These are phyloP conservation scores for Posidonia australis DNA, from an alignment of 106 monocot genomes.

Conservation along the genomic window DNA sequence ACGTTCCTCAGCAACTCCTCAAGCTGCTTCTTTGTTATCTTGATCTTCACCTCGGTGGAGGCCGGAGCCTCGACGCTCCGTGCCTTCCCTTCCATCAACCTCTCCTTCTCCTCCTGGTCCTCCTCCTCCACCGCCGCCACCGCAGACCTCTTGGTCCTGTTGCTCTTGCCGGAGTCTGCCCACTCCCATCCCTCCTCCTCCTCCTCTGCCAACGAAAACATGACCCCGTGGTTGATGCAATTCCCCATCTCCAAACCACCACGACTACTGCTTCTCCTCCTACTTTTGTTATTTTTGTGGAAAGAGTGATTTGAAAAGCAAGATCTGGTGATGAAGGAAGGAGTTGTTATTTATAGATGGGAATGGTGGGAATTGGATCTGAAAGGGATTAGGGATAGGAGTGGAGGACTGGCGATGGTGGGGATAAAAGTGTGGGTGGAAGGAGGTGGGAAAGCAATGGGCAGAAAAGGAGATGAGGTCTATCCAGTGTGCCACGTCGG, in stretches of 20 bases:
- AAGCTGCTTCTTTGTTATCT: slow-evolving; percentile 42
- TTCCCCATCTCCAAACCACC: slow-evolving; percentile 4
- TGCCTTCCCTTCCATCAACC: background rate
- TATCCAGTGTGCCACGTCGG: too few relatives aligned
- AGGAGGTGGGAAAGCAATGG: too few relatives aligned
- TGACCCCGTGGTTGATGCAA: slow-evolving; percentile 5
- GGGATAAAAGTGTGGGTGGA: too few relatives aligned
- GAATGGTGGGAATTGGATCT: too few relatives aligned
- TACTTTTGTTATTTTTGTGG: too few relatives aligned
- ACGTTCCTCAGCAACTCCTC: slow-evolving; percentile 24
- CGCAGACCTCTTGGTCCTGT: background rate
- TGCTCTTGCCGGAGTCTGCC: background rate
- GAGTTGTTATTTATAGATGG: too few relatives aligned
- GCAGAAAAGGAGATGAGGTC: too few relatives aligned
- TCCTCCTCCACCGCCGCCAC: background rate
- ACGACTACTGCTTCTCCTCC: background rate
- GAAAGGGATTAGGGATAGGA: too few relatives aligned
- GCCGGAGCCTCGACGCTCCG: background rate
- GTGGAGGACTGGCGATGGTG: too few relatives aligned
- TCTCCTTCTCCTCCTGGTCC: background rate
- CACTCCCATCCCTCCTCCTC: slow-evolving; percentile 6
- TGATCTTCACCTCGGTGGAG: slow-evolving; percentile 28
- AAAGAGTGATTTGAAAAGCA: too few relatives aligned
- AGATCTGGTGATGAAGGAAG: too few relatives aligned
- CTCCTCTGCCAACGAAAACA: slow-evolving; percentile 6